Percentiles rank a stretch among this genome's conserved stretches.
phyloP scores from a whole-genome alignment of 805 yeast genomes.

The Saturnispora diversa region DNA sequence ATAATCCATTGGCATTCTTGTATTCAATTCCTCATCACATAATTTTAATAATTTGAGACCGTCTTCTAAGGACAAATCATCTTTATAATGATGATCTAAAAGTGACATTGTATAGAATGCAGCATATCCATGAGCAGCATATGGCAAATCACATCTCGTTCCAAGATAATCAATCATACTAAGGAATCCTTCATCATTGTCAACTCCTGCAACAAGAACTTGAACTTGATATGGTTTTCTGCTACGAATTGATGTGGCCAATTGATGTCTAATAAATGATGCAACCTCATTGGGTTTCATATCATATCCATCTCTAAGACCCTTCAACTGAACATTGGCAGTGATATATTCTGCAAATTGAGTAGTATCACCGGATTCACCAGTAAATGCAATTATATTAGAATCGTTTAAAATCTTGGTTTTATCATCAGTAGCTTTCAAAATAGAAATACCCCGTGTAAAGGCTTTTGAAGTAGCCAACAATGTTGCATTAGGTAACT shows the following conservation, averaged over 20 bases:
- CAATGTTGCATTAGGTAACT: slow-evolving; percentile 70
- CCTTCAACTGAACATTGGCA: slow-evolving; percentile 83
- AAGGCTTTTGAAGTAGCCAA: slow-evolving; percentile 93
- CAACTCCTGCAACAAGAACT: slow-evolving; percentile 80
- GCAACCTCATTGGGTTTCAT: slow-evolving; percentile 82
- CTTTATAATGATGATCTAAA: slow-evolving; percentile 81
- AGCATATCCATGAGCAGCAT: slow-evolving; percentile 98
- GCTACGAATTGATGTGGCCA: slow-evolving; percentile 85
- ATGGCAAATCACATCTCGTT: slow-evolving; percentile 82
- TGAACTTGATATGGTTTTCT: slow-evolving; percentile 94
- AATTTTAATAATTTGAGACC: slow-evolving; percentile 66
- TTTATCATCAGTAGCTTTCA: slow-evolving; percentile 74
- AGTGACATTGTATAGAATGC: slow-evolving; percentile 88
- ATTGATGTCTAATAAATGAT: slow-evolving; percentile 76
- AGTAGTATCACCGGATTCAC: slow-evolving; percentile 94
- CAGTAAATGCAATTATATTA: slow-evolving; percentile 80
- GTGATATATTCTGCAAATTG: slow-evolving; percentile 92
- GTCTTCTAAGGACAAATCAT: slow-evolving; percentile 65
- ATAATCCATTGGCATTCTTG: slow-evolving; percentile 88
- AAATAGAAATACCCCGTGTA: slow-evolving; percentile 79
- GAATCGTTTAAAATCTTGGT: slow-evolving; percentile 68
- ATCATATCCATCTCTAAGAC: slow-evolving; percentile 77
- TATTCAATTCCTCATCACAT: slow-evolving; percentile 72
- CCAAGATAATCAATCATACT: slow-evolving; percentile 94
- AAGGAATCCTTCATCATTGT: slow-evolving; percentile 49